phyloP scores from a whole-genome alignment of 306 rosid species.

The Astragalus membranaceus region DNA sequence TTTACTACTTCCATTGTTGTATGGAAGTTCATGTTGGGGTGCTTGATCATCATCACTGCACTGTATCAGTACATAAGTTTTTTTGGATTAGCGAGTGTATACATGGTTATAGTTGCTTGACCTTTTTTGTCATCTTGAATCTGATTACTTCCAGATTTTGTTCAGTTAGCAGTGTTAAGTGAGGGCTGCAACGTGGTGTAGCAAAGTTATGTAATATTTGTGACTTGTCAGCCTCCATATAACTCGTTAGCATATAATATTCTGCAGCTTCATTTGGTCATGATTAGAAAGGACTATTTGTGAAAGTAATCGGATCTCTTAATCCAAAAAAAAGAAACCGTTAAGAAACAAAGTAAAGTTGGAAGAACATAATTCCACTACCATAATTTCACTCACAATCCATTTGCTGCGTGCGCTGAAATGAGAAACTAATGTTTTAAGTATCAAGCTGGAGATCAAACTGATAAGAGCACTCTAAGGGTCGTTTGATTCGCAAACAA shows the following conservation, averaged over 20 bases:
- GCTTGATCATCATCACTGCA: constrained; percentile 46
- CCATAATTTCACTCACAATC: too few relatives aligned
- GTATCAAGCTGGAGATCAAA: too few relatives aligned
- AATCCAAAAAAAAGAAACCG: too few relatives aligned
- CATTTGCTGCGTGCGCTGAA: too few relatives aligned
- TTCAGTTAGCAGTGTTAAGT: constrained; percentile 23
- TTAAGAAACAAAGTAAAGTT: too few relatives aligned
- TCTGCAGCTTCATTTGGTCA: constrained; percentile 16
- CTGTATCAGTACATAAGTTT: constrained; percentile 59
- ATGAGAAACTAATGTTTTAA: too few relatives aligned
- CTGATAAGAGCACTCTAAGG: too few relatives aligned
- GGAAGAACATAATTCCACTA: too few relatives aligned
- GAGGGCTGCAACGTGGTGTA: constrained; percentile 38
- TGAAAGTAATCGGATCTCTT: too few relatives aligned
- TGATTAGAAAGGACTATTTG: too few relatives aligned
- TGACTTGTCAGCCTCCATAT: constrained; percentile 22
- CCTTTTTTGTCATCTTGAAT: constrained; percentile 8
- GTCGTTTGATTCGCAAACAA: too few relatives aligned
- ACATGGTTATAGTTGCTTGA: constrained; percentile 61
- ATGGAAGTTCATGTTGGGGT: constrained; percentile 38
- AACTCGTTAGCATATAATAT: constrained; percentile 18
- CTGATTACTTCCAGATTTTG: constrained; percentile 31
- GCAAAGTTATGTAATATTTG: constrained; percentile 26
- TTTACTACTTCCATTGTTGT: constrained; percentile 32
- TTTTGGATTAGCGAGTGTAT: constrained; percentile 66